Base-by-base conservation (phyloP, 768 basidiomycete species). In the Xerocomellus intermedius region DNA sequence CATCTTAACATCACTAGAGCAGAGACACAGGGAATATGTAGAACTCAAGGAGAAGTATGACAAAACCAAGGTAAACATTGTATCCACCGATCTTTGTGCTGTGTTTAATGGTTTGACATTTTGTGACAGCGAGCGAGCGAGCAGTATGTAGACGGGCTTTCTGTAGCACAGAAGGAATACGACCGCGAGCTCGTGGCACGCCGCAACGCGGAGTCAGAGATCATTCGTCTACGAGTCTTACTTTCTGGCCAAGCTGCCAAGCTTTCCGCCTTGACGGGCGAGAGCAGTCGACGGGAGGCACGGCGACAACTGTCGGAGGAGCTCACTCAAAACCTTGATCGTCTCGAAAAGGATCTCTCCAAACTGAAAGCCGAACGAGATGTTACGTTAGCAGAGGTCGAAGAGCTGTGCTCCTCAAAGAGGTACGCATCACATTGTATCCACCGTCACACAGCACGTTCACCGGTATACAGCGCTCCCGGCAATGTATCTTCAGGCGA, bases 91-190 rank as follows among this genome's bases (percentile, higher is more conserved):
- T 47, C 7, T 50, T 48, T 28, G 30, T 35, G 14, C 38, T 36
- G 41, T n/a, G 10, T 24, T 30, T 42, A 24, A 54, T 7, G 46
- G 42, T 42, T 44, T 43, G 37, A 52, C 44, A 41, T 49, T 45
- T 49, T 17, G 36, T 43, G 32, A 33, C 67, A 99, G 96, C 79
- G 96, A 47, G 85, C 90, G 45, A 97, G 93, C 67, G 89, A 90
- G 59, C 90, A 93, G 60, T 95, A 91, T 57, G 90, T 94, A 52
- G 89, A 94, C 58, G 97, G 97, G 39, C 76, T 99, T 39, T 87
- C 86, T 1, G 94, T 95, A 24, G 94, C 96, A 2, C 91, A 94
- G 62, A 87, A 88, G 41, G 97, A 98, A 67, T 98, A 96, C 67
- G 95, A 98, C 66, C 84, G 84, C 48, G 97, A 98, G 71, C 79